Evolutionary conservation across 164 flowering plant genomes (phyloP).

Genomic region (Vitis cinerea): DNA sequence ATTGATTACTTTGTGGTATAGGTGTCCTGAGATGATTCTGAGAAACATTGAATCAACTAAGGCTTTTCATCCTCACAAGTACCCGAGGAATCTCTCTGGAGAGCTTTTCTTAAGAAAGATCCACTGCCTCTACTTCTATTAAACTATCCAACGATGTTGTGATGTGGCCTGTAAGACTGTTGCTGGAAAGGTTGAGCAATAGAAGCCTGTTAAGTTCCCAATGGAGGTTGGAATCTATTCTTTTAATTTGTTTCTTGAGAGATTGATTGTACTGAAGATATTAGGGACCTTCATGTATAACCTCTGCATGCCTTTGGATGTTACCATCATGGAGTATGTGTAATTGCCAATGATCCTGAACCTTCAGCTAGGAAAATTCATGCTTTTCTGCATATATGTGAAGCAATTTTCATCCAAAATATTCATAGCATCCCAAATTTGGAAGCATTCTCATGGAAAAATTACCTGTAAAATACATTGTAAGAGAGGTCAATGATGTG

Average conservation of each 20-base stretch:
- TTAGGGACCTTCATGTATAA: not conserved
- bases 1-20: slow-evolving; percentile 12
- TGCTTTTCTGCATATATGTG: not conserved
- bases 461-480: slow-evolving; percentile 10
- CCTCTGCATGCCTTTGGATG: slow-evolving; percentile 4
- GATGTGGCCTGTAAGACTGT: slow-evolving; percentile 10
- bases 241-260: slow-evolving; percentile 15
- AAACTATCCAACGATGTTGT: slow-evolving; percentile 11
- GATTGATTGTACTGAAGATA: not conserved
- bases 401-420: not conserved
- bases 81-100: slow-evolving; percentile 10
- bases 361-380: too few relatives aligned
- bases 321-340: not conserved
- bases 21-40: slow-evolving; percentile 8
- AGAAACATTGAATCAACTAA: slow-evolving; percentile 8
- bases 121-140: slow-evolving; percentile 7
- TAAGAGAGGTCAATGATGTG: slow-evolving; percentile 15
- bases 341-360: not conserved
- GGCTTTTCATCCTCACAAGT: not conserved
- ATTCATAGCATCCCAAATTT: slow-evolving; percentile 8
- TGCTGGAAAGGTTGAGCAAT: slow-evolving; percentile 17
- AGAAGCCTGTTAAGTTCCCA: slow-evolving; percentile 5
- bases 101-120: slow-evolving; percentile 19
- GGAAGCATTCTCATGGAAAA: not conserved
- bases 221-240: slow-evolving; percentile 11